A percentile compares a stretch with the other conserved stretches of the same genome.
phyloP scores from a whole-genome alignment of 192 early-diverging fungal species.

The Backusella morwellensis region DNA sequence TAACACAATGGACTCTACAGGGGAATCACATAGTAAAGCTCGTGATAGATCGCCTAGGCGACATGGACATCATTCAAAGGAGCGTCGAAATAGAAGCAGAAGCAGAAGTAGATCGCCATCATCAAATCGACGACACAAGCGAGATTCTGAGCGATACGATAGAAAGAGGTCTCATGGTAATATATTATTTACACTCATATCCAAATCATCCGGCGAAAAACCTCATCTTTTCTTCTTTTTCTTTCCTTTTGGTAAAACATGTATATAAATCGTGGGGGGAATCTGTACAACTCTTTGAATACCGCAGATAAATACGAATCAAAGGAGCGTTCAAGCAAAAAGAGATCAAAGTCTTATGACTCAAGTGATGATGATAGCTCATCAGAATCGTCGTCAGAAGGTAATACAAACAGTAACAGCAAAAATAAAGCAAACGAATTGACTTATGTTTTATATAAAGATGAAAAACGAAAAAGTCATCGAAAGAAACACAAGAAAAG shows the following conservation, averaged over 20 bases:
- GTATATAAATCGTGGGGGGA: neutral
- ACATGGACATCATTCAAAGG: neutral
- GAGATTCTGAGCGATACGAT: neutral
- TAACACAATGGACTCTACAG: neutral
- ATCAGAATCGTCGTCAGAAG: neutral
- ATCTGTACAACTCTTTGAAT: neutral
- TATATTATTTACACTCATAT: neutral
- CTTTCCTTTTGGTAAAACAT: neutral
- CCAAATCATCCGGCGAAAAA: neutral
- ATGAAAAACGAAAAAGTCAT: neutral
- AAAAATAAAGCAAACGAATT: neutral
- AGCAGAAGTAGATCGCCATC: neutral
- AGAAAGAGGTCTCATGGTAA: slow-evolving; percentile 5
- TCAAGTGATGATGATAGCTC: neutral
- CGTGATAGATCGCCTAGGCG: neutral
- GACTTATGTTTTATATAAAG: neutral
- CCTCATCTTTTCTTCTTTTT: neutral
- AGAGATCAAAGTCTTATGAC: neutral
- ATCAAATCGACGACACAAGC: neutral
- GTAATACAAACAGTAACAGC: neutral
- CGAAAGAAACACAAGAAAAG: slow-evolving; percentile 5
- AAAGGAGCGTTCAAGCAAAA: neutral
- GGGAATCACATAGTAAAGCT: neutral
- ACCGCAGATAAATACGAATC: neutral
- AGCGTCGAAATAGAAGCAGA: neutral